A percentile compares a stretch with the other conserved stretches of the same genome.
Conservation (phyloP, 768 basidiomycete genomes). For the Termitomyces sp. region DNA sequence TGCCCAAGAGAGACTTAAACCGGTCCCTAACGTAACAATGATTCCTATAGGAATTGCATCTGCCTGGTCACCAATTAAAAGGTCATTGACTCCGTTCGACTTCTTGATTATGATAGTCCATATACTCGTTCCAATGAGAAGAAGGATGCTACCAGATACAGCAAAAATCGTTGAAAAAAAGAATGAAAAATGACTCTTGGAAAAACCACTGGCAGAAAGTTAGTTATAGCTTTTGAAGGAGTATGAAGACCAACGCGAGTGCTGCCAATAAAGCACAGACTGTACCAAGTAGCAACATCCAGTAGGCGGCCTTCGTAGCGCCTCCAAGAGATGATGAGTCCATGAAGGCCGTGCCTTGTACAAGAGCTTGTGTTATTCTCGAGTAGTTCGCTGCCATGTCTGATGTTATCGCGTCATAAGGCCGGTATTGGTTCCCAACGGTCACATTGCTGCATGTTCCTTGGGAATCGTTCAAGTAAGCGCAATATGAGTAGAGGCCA, state of each 20-base stretch:
- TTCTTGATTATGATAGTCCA: conserved; percentile 77
- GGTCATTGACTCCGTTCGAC: conserved; percentile 49
- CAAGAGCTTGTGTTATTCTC: conserved; percentile 44
- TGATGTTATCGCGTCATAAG: conserved; percentile 55
- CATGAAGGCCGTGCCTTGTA: conserved; percentile 46
- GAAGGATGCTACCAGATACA: conserved; percentile 49
- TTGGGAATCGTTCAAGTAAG: conserved; percentile 50
- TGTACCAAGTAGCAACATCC: conserved; percentile 68
- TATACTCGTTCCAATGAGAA: conserved; percentile 65
- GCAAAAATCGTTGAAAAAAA: conserved; percentile 61
- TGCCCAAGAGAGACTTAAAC: conserved; percentile 67
- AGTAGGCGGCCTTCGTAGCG: conserved; percentile 67
- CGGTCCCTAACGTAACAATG: conserved; percentile 52
- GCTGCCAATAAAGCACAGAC: conserved; percentile 61
- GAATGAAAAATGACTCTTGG: conserved; percentile 61
- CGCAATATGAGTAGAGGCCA: conserved; percentile 80
- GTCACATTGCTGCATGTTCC: conserved; percentile 64
- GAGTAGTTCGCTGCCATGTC: conserved; percentile 69
- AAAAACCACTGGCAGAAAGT: conserved; percentile 47
- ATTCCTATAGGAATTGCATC: conserved; percentile 51
- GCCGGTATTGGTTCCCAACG: conserved; percentile 53
- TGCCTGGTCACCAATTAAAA: conserved; percentile 32
- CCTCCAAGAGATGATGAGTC: conserved; percentile 58
- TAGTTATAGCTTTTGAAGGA: conserved; percentile 7
- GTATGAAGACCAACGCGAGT: conserved; percentile 45